Evolutionary conservation across 2,329 filamentous ascomycete species (phyloP).

Genomic region (Fusarium luffae): DNA sequence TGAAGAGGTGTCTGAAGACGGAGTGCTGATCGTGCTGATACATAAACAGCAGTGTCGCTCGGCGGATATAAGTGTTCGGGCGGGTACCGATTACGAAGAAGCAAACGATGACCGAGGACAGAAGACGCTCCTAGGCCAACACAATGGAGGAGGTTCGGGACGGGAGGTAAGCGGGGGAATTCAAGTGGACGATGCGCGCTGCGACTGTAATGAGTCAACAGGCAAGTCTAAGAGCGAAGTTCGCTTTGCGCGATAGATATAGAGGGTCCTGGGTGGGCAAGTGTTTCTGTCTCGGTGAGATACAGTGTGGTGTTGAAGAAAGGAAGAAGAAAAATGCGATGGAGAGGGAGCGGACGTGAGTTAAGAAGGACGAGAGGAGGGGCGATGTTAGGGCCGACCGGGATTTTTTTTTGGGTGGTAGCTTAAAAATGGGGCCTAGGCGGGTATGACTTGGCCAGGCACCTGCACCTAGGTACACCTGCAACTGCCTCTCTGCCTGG

Average conservation of each 20-base stretch:
- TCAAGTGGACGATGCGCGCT: slow-evolving; percentile 38
- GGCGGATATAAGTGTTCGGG: slow-evolving; percentile 48
- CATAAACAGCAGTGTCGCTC: slow-evolving; percentile 79
- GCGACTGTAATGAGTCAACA: slow-evolving; percentile 46
- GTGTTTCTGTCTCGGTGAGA: slow-evolving; percentile 41
- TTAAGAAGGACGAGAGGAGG: slow-evolving; percentile 39
- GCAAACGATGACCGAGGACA: slow-evolving; percentile 29
- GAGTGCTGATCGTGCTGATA: slow-evolving; percentile 94
- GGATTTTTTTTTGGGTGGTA: slow-evolving; percentile 36
- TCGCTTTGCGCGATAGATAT: slow-evolving; percentile 37
- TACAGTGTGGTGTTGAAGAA: slow-evolving; percentile 42
- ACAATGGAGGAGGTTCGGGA: slow-evolving; percentile 20
- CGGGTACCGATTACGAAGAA: slow-evolving; percentile 36
- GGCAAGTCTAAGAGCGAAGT: slow-evolving; percentile 33
- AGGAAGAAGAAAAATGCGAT: slow-evolving; percentile 33
- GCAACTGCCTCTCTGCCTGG: neutral
- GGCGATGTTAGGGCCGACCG: slow-evolving; percentile 46
- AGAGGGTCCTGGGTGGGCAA: slow-evolving; percentile 30
- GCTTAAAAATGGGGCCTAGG: slow-evolving; percentile 39
- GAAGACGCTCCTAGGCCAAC: slow-evolving; percentile 26
- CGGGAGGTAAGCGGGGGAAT: slow-evolving; percentile 21
- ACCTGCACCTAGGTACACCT: neutral
- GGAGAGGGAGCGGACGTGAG: slow-evolving; percentile 33
- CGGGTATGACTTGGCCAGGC: slow-evolving; percentile 13
- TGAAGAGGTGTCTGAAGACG: slow-evolving; percentile 95